phyloP scores from a whole-genome alignment of 2,329 filamentous ascomycete genomes.

The Tympanopsis confertula region DNA sequence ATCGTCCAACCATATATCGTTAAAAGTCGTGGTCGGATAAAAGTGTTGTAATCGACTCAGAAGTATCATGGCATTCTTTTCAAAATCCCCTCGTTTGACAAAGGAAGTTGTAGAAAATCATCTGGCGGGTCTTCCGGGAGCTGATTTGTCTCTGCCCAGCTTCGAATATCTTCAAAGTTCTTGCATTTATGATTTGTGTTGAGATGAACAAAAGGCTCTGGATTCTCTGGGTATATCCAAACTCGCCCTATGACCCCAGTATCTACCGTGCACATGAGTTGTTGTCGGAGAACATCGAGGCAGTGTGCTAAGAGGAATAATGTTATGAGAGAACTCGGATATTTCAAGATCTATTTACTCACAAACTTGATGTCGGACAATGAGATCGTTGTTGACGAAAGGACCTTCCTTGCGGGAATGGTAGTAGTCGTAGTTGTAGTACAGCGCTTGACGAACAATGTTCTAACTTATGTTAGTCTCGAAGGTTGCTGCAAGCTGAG shows the following conservation, averaged over 20 bases:
- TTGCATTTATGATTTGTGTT: constrained; percentile 39
- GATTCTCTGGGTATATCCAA: constrained; percentile 32
- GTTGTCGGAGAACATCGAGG: constrained; percentile 39
- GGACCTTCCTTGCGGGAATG: constrained; percentile 32
- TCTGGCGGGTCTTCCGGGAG: constrained; percentile 25
- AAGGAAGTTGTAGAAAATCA: constrained; percentile 28
- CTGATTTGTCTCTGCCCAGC: constrained; percentile 37
- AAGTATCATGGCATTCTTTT: too few relatives aligned
- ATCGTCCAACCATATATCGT: too few relatives aligned
- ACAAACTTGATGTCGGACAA: constrained; percentile 46
- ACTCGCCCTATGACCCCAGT: constrained; percentile 39
- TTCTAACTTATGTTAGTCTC: constrained; percentile 19
- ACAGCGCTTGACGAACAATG: constrained; percentile 35
- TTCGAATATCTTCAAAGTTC: constrained; percentile 36
- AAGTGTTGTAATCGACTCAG: too few relatives aligned
- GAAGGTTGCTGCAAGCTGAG: neutral
- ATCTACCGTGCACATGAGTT: constrained; percentile 42
- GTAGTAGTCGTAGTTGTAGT: constrained; percentile 46
- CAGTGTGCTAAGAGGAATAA: constrained; percentile 36
- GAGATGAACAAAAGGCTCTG: constrained; percentile 37
- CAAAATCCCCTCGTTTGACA: too few relatives aligned
- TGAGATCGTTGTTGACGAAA: constrained; percentile 41
- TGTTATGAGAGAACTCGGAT: constrained; percentile 29
- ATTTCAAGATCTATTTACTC: constrained; percentile 13
- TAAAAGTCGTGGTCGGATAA: too few relatives aligned